These are phyloP conservation scores for Gleditsia sinensis DNA, from an alignment of 306 rosid species.

Conservation along the genomic window DNA sequence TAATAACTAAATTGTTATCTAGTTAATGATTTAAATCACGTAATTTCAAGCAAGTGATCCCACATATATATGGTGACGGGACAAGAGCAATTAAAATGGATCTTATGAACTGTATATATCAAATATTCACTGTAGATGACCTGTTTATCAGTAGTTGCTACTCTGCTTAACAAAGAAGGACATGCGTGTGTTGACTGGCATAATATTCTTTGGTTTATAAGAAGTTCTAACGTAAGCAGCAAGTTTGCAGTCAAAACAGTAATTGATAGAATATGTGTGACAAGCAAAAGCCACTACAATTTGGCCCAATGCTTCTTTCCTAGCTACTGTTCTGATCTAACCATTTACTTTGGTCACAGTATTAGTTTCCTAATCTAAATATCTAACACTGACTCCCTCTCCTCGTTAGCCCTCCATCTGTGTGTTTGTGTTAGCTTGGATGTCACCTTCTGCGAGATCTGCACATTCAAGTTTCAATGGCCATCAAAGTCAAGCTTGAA, in stretches of 20 bases:
- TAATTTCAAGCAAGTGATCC: too few relatives aligned
- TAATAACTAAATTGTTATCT: too few relatives aligned
- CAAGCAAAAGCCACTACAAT: background rate
- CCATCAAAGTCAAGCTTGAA: background rate
- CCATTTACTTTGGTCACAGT: too few relatives aligned
- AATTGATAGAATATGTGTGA: background rate
- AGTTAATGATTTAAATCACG: too few relatives aligned
- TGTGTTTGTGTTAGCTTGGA: background rate
- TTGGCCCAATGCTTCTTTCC: background rate
- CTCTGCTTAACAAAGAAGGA: background rate
- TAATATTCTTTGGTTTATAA: too few relatives aligned
- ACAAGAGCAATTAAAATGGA: too few relatives aligned
- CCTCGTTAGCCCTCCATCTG: background rate
- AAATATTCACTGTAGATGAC: too few relatives aligned
- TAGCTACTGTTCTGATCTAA: background rate
- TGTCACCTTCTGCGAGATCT: background rate
- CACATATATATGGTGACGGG: too few relatives aligned
- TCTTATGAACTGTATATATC: too few relatives aligned
- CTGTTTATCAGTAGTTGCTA: too few relatives aligned
- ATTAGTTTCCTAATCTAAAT: background rate
- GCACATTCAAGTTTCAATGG: background rate
- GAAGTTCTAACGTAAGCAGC: background rate
- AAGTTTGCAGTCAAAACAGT: background rate
- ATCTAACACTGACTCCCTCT: background rate
- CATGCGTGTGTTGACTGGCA: background rate